A percentile compares a stretch with the other conserved stretches of the same genome.
Conservation (phyloP, 768 basidiomycete species). For the Pleurotus pulmonarius region DNA sequence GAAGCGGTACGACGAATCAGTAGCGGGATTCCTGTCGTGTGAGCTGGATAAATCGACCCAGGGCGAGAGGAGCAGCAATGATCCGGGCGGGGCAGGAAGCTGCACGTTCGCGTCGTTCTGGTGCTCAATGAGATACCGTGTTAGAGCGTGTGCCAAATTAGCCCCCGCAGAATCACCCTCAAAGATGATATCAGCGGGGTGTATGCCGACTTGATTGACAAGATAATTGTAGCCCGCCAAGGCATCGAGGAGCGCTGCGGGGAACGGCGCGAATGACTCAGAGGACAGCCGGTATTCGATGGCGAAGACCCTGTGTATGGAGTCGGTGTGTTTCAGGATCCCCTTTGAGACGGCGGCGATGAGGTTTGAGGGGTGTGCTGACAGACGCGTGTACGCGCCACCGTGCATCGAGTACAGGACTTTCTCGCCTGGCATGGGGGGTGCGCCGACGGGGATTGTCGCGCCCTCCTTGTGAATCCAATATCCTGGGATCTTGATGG, state of each 20-base stretch:
- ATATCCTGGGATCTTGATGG: conserved; percentile 51
- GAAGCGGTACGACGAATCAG: conserved; percentile 32
- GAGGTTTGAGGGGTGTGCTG: conserved; percentile 53
- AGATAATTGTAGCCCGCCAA: conserved; percentile 74
- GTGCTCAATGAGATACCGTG: conserved; percentile 57
- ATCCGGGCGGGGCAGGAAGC: conserved; percentile 42
- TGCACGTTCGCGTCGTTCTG: conserved; percentile 22
- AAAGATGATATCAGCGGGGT: conserved; percentile 58
- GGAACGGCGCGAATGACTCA: conserved; percentile 55
- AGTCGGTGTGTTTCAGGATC: conserved; percentile 39
- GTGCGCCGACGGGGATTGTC: conserved; percentile 28
- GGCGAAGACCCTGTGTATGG: conserved; percentile 49
- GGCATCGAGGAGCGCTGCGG: conserved; percentile 70
- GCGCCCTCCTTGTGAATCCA: conserved; percentile 45
- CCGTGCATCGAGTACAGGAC: conserved; percentile 64
- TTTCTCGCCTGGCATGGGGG: conserved; percentile 47
- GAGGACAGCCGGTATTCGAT: conserved; percentile 72
- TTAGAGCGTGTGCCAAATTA: conserved; percentile 63
- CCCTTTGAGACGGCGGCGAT: conserved; percentile 42
- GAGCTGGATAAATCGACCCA: conserved; percentile 48
- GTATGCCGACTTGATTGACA: conserved; percentile 50
- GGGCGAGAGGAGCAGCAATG: conserved; percentile 52
- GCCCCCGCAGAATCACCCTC: conserved; percentile 78
- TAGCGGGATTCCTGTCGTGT: conserved; percentile 26
- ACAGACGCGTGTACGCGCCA: conserved; percentile 50